A percentile compares a stretch with the other conserved stretches of the same genome.
Evolutionary conservation across 495 filamentous ascomycete species (phyloP).

Genomic region (Bombardia bombarda): DNA sequence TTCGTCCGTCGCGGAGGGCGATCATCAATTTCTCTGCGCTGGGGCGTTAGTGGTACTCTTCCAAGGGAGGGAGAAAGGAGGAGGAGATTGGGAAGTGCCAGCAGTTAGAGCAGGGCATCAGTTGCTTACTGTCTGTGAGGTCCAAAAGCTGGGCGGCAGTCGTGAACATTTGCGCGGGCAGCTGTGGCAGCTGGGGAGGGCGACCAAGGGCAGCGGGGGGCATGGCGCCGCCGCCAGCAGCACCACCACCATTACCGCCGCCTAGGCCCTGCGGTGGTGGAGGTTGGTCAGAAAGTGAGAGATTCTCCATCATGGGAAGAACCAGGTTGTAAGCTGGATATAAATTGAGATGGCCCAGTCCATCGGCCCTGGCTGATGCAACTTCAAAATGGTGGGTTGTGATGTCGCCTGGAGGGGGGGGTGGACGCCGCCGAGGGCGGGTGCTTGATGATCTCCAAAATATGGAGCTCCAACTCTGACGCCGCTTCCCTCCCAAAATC

Average conservation of each 20-base stretch:
- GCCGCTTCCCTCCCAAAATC: too few relatives aligned
- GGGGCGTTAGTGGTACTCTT: constrained; percentile 15
- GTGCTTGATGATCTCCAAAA: background rate
- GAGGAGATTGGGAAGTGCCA: background rate
- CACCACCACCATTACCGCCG: too few relatives aligned
- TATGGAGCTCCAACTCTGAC: too few relatives aligned
- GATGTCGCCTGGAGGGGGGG: background rate
- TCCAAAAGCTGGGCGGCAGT: constrained; percentile 92
- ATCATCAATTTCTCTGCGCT: constrained; percentile 85
- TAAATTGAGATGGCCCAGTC: constrained; percentile 4
- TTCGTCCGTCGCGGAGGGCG: constrained; percentile 83
- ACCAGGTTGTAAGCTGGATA: constrained; percentile 4
- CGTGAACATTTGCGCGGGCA: constrained; percentile 92
- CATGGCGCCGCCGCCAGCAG: constrained; percentile 17
- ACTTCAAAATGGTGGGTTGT: background rate
- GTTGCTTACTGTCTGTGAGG: constrained; percentile 81
- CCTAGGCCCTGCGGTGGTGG: constrained; percentile 19
- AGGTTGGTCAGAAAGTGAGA: constrained; percentile 35
- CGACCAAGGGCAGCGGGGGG: constrained; percentile 21
- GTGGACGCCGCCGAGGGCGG: background rate
- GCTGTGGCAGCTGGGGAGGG: constrained; percentile 43
- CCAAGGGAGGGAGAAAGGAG: too few relatives aligned
- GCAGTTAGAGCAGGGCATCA: background rate
- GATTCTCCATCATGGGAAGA: constrained; percentile 37
- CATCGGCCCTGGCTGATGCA: constrained; percentile 5